Conservation (phyloP, 2,329 filamentous ascomycete genomes). For the Colletotrichum sp. region DNA sequence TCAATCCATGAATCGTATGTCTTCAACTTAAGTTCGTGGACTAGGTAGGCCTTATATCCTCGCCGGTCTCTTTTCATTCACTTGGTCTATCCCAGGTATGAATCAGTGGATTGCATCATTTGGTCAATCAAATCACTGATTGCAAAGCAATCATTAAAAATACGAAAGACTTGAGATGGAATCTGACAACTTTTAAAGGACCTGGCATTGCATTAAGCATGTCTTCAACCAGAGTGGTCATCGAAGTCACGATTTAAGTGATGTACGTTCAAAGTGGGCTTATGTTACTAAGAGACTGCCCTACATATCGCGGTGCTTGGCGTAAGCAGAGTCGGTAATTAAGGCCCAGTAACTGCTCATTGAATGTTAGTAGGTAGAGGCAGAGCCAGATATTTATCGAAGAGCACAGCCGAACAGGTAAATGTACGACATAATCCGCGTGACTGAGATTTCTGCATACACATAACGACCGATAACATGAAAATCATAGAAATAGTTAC, state of each 20-base stretch:
- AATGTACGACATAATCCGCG: background rate
- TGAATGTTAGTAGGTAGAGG: background rate
- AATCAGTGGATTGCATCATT: too few species aligned
- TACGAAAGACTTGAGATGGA: background rate
- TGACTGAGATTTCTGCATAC: background rate
- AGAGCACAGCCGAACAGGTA: background rate
- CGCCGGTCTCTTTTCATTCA: background rate
- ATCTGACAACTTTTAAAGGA: rapidly evolving
- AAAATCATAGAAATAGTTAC: background rate
- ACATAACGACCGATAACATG: background rate
- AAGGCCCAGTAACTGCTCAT: background rate
- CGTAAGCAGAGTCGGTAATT: rapidly evolving
- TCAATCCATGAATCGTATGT: background rate
- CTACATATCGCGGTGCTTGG: background rate
- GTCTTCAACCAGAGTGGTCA: background rate
- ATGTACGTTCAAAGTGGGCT: background rate
- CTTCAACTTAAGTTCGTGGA: rapidly evolving
- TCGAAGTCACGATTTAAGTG: background rate
- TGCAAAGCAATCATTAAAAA: too few species aligned
- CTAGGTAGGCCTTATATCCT: background rate
- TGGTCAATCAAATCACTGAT: too few species aligned
- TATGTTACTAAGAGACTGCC: background rate
- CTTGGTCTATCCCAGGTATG: background rate
- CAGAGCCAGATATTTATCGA: background rate
- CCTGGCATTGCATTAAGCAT: background rate